Conservation (phyloP, 1,139 yeast genomes). For the Pichia inconspicua region DNA sequence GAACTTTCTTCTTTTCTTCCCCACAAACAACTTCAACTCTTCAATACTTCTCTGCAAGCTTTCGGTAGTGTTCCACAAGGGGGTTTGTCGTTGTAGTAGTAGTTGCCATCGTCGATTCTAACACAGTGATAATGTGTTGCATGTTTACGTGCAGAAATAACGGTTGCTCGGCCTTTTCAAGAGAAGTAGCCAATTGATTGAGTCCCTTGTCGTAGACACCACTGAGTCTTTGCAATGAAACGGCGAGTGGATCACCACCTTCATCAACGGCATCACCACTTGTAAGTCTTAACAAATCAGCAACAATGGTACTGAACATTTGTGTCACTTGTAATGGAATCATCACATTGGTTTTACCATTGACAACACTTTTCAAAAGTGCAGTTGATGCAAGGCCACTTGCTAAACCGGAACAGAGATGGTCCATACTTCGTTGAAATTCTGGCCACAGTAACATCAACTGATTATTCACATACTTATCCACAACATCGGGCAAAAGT, state of each 20-base stretch:
- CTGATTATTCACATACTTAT: slow-evolving; percentile 63
- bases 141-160: slow-evolving; percentile 74
- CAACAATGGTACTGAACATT: slow-evolving; percentile 68
- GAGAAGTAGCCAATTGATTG: slow-evolving; percentile 38
- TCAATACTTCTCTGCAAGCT: slow-evolving; percentile 3
- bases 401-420: slow-evolving; percentile 64
- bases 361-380: slow-evolving; percentile 23
- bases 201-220: slow-evolving; percentile 73
- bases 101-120: slow-evolving; percentile 25
- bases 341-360: slow-evolving; percentile 26
- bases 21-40: too few species aligned
- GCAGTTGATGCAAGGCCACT: slow-evolving; percentile 29
- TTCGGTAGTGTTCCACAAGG: slow-evolving; percentile 7
- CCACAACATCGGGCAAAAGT: slow-evolving; percentile 56
- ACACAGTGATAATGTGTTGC: slow-evolving; percentile 43
- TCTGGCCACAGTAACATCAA: slow-evolving; percentile 75
- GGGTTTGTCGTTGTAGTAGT: not conserved
- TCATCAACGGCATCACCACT: slow-evolving; percentile 23
- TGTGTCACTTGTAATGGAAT: slow-evolving; percentile 68
- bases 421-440: slow-evolving; percentile 68
- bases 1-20: too few species aligned
- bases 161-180: slow-evolving; percentile 38
- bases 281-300: slow-evolving; percentile 61
- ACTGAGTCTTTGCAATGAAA: slow-evolving; percentile 59
- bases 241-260: slow-evolving; percentile 61